A percentile compares a stretch with the other conserved stretches of the same genome.
Evolutionary conservation across 2,329 filamentous ascomycete species (phyloP).

Genomic region (Polytolypa hystricis): DNA sequence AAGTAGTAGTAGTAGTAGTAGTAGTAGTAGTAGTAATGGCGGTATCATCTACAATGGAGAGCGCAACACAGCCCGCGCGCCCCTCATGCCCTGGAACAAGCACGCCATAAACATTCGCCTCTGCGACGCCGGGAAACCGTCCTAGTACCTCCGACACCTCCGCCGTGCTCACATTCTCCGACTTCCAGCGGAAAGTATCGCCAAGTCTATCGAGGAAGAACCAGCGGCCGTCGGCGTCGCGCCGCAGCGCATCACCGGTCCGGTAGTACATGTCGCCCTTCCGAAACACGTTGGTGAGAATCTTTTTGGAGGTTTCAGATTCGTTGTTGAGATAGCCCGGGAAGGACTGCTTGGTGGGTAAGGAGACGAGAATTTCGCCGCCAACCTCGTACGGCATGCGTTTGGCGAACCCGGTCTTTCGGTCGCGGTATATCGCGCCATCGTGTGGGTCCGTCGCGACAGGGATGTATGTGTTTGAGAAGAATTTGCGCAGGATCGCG

Average conservation of each 20-base stretch:
- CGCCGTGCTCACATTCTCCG: conserved; percentile 55
- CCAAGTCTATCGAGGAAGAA: conserved; percentile 61
- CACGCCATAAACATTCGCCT: conserved; percentile 63
- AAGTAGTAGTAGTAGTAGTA: neutral
- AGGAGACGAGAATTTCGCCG: conserved; percentile 62
- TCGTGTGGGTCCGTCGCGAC: conserved; percentile 59
- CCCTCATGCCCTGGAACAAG: conserved; percentile 55
- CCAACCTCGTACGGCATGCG: conserved; percentile 55
- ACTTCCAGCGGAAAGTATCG: conserved; percentile 66
- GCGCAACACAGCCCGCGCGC: conserved; percentile 51
- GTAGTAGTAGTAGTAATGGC: too few relatives aligned
- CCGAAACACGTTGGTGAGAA: conserved; percentile 51
- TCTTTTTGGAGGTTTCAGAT: conserved; percentile 56
- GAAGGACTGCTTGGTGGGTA: conserved; percentile 48
- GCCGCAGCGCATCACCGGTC: conserved; percentile 54
- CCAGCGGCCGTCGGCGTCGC: conserved; percentile 53
- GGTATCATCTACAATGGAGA: conserved; percentile 8
- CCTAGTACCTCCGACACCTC: conserved; percentile 57
- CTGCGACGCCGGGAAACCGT: conserved; percentile 45
- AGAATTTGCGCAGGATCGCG: conserved; percentile 42
- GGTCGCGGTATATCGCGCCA: conserved; percentile 54
- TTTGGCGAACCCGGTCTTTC: conserved; percentile 55
- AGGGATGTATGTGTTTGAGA: conserved; percentile 49
- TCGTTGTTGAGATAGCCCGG: conserved; percentile 59
- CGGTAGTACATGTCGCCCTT: conserved; percentile 60